Conservation (phyloP, 768 basidiomycete genomes). For the Lactarius sanguifluus region DNA sequence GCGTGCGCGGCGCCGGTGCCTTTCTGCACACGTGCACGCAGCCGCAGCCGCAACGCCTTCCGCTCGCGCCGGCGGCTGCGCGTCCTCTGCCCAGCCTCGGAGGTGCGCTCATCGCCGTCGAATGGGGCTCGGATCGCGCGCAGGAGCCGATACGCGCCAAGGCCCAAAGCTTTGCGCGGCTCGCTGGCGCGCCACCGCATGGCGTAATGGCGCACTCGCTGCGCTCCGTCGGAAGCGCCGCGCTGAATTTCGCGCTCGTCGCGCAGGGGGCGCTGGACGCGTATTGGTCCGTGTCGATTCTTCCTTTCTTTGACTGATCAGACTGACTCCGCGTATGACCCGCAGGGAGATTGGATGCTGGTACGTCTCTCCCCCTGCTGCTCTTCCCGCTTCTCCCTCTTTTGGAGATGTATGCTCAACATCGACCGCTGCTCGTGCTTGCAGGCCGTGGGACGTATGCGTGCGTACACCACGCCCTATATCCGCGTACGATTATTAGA, state of each 20-base stretch:
- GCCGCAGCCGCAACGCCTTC: constrained; percentile 51
- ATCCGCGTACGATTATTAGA: background rate
- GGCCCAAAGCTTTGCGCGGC: constrained; percentile 62
- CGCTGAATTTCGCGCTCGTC: constrained; percentile 78
- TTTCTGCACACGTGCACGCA: constrained; percentile 47
- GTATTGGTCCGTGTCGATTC: constrained; percentile 64
- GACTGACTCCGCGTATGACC: background rate
- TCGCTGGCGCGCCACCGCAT: constrained; percentile 67
- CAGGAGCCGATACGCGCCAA: constrained; percentile 55
- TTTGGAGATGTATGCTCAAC: background rate
- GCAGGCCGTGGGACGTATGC: constrained; percentile 84
- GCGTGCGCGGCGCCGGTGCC: constrained; percentile 75
- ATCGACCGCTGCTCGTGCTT: background rate
- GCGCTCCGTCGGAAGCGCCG: constrained; percentile 80
- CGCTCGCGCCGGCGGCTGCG: constrained; percentile 47
- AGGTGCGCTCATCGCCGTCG: constrained; percentile 74
- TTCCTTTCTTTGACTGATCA: background rate
- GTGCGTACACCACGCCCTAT: constrained; percentile 38
- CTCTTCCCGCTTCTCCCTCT: background rate
- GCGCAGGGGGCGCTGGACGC: constrained; percentile 87
- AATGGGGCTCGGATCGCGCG: constrained; percentile 85
- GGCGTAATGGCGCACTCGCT: constrained; percentile 85
- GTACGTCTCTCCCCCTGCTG: constrained; percentile 36
- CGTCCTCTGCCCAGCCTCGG: constrained; percentile 66
- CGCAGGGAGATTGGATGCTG: constrained; percentile 79